Conservation (phyloP, 768 basidiomycete genomes). For the Gymnopilus dilepis region DNA sequence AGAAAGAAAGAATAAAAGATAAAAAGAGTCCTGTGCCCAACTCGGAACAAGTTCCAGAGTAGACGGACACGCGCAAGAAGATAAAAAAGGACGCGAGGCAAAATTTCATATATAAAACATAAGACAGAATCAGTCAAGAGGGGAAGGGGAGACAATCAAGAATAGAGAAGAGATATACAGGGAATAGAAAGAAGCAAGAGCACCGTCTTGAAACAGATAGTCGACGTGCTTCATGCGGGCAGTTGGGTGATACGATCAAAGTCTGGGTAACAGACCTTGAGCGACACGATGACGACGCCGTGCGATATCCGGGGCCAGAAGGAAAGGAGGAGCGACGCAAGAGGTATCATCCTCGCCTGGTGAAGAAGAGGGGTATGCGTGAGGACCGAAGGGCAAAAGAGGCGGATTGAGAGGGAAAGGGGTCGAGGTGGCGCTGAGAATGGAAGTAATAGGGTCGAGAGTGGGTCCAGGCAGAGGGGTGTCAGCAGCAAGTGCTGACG, state of each 20-base stretch:
- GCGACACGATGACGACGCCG: background rate
- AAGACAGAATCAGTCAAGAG: background rate
- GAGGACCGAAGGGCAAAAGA: background rate
- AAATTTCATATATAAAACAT: slow-evolving; percentile 3
- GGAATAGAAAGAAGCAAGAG: background rate
- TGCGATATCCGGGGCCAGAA: background rate
- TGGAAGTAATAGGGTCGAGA: background rate
- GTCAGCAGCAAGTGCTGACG: background rate
- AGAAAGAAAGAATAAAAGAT: background rate
- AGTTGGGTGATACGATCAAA: background rate
- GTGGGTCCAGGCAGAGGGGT: background rate
- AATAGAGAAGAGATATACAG: background rate
- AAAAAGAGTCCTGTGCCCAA: background rate
- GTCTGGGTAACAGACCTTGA: background rate
- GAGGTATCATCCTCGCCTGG: slow-evolving; percentile 5
- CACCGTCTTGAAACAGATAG: background rate
- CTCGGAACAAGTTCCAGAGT: background rate
- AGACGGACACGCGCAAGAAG: background rate
- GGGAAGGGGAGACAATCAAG: background rate
- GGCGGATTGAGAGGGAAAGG: background rate
- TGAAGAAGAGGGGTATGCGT: background rate
- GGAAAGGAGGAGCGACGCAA: background rate
- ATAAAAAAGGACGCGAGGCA: background rate
- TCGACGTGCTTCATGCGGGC: background rate
- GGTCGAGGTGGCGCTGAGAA: background rate